Conservation (phyloP, 495 filamentous ascomycete species). For the Xylaria venustula region DNA sequence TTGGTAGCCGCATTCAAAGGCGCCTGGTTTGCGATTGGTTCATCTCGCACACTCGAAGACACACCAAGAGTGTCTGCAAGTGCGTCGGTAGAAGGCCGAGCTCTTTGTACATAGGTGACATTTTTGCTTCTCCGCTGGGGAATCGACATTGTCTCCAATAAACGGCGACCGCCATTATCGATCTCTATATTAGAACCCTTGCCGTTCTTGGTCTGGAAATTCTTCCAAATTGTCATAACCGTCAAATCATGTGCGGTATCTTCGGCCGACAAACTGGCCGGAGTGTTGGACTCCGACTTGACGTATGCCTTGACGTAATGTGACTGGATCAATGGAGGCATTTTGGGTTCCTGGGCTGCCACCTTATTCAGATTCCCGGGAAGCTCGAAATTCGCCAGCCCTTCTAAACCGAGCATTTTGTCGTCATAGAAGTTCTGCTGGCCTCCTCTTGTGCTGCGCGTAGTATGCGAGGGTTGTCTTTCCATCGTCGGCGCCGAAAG, state of each 20-base stretch:
- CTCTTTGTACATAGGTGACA: conserved; percentile 41
- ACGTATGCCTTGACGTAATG: conserved; percentile 48
- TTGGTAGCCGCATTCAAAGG: conserved; percentile 16
- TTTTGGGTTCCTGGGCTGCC: conserved; percentile 49
- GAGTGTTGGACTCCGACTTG: conserved; percentile 42
- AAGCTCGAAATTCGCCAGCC: conserved; percentile 62
- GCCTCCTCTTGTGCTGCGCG: conserved; percentile 65
- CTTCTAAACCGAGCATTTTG: conserved; percentile 55
- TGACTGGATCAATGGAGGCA: conserved; percentile 60
- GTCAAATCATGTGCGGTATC: conserved; percentile 60
- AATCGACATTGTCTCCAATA: conserved; percentile 43
- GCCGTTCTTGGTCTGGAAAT: conserved; percentile 42
- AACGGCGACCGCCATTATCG: conserved; percentile 42
- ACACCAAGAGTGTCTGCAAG: conserved; percentile 42
- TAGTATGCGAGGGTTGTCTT: conserved; percentile 69
- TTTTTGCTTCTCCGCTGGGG: conserved; percentile 35
- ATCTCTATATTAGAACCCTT: conserved; percentile 42
- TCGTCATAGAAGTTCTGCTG: conserved; percentile 53
- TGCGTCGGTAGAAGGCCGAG: conserved; percentile 42
- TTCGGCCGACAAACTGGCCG: conserved; percentile 53
- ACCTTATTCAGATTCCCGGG: conserved; percentile 53
- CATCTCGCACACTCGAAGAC: conserved; percentile 31
- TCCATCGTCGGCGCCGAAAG: conserved; percentile 66
- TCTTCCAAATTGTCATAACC: conserved; percentile 51
- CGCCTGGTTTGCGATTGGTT: conserved; percentile 12